Conservation (phyloP, 202 grass and related monocot genomes). For the Digitaria exilis region DNA sequence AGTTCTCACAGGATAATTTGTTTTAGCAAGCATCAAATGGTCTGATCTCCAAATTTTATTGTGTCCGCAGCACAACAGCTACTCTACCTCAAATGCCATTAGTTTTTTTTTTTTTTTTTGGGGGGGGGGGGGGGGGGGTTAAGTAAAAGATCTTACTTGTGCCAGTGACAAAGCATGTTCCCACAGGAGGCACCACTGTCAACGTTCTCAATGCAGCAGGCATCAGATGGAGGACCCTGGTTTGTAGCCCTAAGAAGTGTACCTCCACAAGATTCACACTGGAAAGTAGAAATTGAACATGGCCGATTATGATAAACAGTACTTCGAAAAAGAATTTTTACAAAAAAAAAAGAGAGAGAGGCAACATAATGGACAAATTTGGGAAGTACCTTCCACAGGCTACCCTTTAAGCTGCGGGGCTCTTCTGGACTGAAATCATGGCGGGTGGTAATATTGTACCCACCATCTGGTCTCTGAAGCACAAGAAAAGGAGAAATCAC, state of each 20-base stretch:
- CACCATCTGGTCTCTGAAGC: slow-evolving; percentile 61
- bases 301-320: slow-evolving; percentile 16
- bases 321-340: slow-evolving; percentile 1
- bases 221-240: slow-evolving; percentile 38
- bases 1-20: not conserved
- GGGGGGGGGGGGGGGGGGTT: no score
- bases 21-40: no score
- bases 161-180: slow-evolving; percentile 56
- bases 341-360: slow-evolving; percentile 14
- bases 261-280: slow-evolving; percentile 61
- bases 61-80: not conserved
- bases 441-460: slow-evolving; percentile 68
- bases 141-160: slow-evolving; percentile 56
- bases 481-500: slow-evolving; percentile 33
- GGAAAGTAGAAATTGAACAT: slow-evolving; percentile 40
- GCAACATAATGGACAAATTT: not conserved
- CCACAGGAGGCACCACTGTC: slow-evolving; percentile 24
- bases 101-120: not conserved
- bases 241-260: slow-evolving; percentile 33
- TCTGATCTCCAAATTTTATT: not conserved
- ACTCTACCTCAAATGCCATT: not conserved
- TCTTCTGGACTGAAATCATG: slow-evolving; percentile 67
- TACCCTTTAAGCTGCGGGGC: slow-evolving; percentile 17
- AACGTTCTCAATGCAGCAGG: slow-evolving; percentile 56
- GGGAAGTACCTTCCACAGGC: slow-evolving; percentile 59